Percentiles rank a stretch among this genome's conserved stretches.
Conservation (phyloP, 352 stramenopile genomes). For the Phytophthora meadii region DNA sequence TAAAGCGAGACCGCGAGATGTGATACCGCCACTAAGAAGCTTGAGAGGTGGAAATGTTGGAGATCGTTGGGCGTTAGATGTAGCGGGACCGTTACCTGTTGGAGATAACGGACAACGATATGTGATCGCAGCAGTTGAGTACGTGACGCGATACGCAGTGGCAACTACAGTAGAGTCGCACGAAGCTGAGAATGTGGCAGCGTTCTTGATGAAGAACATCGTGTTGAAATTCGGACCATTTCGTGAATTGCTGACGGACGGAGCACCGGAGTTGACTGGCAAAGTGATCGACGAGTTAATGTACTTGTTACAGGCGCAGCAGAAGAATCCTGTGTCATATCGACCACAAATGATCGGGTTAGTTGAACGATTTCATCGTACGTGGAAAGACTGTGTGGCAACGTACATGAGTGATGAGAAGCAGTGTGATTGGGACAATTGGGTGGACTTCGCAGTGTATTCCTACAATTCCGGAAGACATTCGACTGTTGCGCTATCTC, state of each 20-base stretch:
- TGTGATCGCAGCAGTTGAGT: neutral
- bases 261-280: neutral
- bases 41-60: conserved; percentile 1
- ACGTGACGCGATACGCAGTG: neutral
- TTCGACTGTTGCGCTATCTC: neutral
- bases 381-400: neutral
- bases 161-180: neutral
- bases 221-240: neutral
- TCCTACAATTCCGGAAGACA: conserved; percentile 2
- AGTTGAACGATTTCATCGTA: neutral
- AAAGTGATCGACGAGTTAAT: too few species aligned
- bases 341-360: too few species aligned
- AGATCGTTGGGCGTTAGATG: neutral
- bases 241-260: neutral
- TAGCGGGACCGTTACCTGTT: neutral
- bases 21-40: conserved; percentile 2
- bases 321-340: too few species aligned
- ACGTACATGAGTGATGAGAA: neutral
- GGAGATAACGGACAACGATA: neutral
- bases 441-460: conserved; percentile 9
- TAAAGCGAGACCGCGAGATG: neutral
- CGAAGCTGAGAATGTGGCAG: neutral
- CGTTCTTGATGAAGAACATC: neutral
- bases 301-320: too few species aligned
- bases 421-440: conserved; percentile 3